Evolutionary conservation across 2,329 filamentous ascomycete genomes (phyloP).

Genomic region (Fusarium annulatum): DNA sequence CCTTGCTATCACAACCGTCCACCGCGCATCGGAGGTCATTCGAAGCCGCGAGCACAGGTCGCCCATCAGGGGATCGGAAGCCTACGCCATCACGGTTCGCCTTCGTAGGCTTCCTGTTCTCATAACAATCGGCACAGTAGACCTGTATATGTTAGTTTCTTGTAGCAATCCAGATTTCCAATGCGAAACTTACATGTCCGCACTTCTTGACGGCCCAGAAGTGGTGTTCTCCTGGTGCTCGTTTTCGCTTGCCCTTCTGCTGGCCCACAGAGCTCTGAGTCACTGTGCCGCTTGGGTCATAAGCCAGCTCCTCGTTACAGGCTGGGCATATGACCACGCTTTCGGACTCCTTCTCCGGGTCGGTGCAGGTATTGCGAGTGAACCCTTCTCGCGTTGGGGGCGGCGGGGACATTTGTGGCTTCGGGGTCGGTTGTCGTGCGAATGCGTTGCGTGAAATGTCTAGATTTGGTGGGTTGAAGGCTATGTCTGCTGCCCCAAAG

Average conservation of each 20-base stretch:
- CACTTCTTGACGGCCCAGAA: slow-evolving; percentile 94
- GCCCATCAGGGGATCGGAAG: slow-evolving; percentile 52
- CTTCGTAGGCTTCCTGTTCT: slow-evolving; percentile 61
- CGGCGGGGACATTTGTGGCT: slow-evolving; percentile 70
- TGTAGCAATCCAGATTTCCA: not conserved
- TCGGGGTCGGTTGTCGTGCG: slow-evolving; percentile 50
- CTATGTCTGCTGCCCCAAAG: slow-evolving; percentile 39
- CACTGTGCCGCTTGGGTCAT: slow-evolving; percentile 65
- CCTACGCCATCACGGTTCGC: slow-evolving; percentile 48
- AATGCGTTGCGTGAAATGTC: slow-evolving; percentile 48
- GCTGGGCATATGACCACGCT: slow-evolving; percentile 84
- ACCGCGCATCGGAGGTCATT: slow-evolving; percentile 65
- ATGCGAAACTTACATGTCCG: slow-evolving; percentile 78
- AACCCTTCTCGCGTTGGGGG: slow-evolving; percentile 79
- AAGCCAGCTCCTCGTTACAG: slow-evolving; percentile 85
- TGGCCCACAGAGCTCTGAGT: slow-evolving; percentile 29
- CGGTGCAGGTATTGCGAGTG: slow-evolving; percentile 71
- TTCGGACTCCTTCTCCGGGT: slow-evolving; percentile 64
- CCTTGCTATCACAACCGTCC: slow-evolving; percentile 65
- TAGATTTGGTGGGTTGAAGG: slow-evolving; percentile 37
- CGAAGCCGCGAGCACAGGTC: slow-evolving; percentile 35
- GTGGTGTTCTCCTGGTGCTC: slow-evolving; percentile 75
- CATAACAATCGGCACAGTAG: slow-evolving; percentile 71
- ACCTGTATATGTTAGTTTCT: slow-evolving; percentile 57
- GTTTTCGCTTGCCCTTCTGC: slow-evolving; percentile 56